A percentile compares a stretch with the other conserved stretches of the same genome.
Evolutionary conservation across 2,329 filamentous ascomycete species (phyloP).

Genomic region (Microdochium paspali): DNA sequence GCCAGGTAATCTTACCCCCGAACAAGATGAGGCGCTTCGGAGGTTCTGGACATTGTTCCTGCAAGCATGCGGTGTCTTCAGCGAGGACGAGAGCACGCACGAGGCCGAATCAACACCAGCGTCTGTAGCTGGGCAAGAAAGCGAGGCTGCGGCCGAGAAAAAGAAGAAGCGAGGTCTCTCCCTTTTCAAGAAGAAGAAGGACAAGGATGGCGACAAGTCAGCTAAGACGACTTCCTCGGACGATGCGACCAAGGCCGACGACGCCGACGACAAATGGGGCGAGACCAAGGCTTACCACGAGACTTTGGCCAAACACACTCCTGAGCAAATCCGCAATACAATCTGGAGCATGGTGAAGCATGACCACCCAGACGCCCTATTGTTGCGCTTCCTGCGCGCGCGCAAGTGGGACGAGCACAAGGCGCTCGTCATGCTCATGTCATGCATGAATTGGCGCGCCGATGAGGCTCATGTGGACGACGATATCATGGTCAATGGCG

Average conservation of each 20-base stretch:
- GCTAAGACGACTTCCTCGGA: conserved; percentile 22
- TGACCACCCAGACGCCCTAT: conserved; percentile 80
- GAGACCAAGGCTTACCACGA: conserved; percentile 80
- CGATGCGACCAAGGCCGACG: conserved; percentile 31
- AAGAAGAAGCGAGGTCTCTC: conserved; percentile 67
- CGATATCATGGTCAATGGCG: conserved; percentile 72
- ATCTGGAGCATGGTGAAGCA: conserved; percentile 95
- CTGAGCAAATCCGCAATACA: conserved; percentile 68
- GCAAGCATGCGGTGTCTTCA: conserved; percentile 60
- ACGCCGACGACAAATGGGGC: conserved; percentile 83
- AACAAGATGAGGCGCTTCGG: conserved; percentile 80
- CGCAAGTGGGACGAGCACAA: conserved; percentile 93
- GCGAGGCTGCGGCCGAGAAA: conserved; percentile 33
- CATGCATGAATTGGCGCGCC: conserved; percentile 85
- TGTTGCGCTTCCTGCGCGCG: conserved; percentile 78
- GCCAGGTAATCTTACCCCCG: conserved; percentile 76
- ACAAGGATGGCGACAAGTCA: conserved; percentile 43
- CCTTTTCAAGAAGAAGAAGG: conserved; percentile 55
- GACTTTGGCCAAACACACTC: conserved; percentile 64
- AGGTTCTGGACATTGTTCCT: conserved; percentile 76
- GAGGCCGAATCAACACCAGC: conserved; percentile 14
- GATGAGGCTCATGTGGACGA: conserved; percentile 81
- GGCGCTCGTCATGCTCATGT: conserved; percentile 87
- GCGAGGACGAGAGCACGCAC: conserved; percentile 21
- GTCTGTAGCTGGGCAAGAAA: background rate